A percentile compares a stretch with the other conserved stretches of the same genome.
Conservation (phyloP, 2,329 filamentous ascomycete species). For the Colletotrichum australisinense region DNA sequence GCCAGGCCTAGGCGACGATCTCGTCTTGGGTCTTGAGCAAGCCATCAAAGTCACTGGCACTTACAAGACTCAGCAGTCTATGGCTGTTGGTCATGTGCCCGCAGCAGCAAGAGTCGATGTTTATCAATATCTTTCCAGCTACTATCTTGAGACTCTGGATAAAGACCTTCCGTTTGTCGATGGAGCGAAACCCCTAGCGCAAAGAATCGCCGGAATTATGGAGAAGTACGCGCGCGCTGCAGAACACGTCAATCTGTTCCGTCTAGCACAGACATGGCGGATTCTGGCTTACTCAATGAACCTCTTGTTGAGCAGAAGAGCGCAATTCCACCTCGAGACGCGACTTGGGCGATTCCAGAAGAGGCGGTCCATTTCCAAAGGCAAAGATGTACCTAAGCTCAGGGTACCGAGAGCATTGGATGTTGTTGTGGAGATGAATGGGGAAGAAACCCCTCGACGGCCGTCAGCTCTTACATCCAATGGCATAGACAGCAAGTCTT, state of each 20-base stretch:
- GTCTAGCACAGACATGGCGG: constrained; percentile 74
- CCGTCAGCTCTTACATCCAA: constrained; percentile 40
- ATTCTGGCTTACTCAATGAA: constrained; percentile 67
- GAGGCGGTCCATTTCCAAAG: constrained; percentile 35
- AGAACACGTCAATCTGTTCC: constrained; percentile 66
- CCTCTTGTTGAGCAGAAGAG: constrained; percentile 64
- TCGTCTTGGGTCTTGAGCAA: constrained; percentile 65
- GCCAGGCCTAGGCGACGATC: constrained; percentile 52
- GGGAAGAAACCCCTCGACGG: constrained; percentile 52
- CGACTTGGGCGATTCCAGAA: constrained; percentile 56
- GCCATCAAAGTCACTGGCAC: constrained; percentile 67
- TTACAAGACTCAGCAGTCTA: constrained; percentile 70
- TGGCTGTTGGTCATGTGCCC: constrained; percentile 70
- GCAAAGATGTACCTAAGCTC: constrained; percentile 44
- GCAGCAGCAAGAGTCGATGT: constrained; percentile 60
- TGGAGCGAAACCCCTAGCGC: constrained; percentile 51
- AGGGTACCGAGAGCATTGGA: constrained; percentile 41
- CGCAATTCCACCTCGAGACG: constrained; percentile 66
- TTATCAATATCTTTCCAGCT: constrained; percentile 67
- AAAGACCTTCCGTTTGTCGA: constrained; percentile 57
- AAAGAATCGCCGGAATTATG: constrained; percentile 62
- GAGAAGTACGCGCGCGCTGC: constrained; percentile 69
- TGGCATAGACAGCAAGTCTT: constrained; percentile 46
- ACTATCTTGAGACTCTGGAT: constrained; percentile 67
- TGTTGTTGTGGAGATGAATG: constrained; percentile 41